These are phyloP conservation scores for Kalmusia sp. DNA, from an alignment of 2,329 filamentous ascomycete species.

Conservation along the genomic window DNA sequence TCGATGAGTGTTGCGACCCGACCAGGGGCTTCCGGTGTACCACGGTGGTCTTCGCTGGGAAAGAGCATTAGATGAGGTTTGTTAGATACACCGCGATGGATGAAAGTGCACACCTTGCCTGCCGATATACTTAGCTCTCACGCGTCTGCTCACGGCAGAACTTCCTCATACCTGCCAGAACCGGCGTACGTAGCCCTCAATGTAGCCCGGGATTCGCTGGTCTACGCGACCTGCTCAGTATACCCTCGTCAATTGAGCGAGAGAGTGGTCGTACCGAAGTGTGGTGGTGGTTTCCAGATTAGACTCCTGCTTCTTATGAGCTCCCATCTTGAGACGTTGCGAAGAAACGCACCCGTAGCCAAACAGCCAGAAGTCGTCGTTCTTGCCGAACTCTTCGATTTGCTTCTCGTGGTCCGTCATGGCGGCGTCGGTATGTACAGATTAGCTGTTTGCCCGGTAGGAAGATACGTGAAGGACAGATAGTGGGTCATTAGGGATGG, in stretches of 20 bases:
- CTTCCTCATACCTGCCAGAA: constrained; percentile 88
- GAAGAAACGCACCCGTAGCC: constrained; percentile 80
- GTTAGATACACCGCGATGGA: not conserved
- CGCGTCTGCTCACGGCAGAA: not conserved
- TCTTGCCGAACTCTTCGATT: constrained; percentile 41
- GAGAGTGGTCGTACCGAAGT: constrained; percentile 72
- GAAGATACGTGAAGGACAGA: not conserved
- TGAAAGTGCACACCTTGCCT: constrained; percentile 42
- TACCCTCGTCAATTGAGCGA: constrained; percentile 52
- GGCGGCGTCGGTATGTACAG: too few relatives aligned
- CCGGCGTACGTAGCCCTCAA: constrained; percentile 89
- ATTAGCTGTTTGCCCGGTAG: not conserved
- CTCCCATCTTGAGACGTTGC: not conserved
- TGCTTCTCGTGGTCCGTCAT: constrained; percentile 34
- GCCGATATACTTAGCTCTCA: constrained; percentile 23
- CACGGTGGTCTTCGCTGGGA: constrained; percentile 87
- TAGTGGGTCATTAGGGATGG: not conserved
- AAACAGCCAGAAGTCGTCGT: constrained; percentile 89
- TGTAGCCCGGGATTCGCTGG: constrained; percentile 83
- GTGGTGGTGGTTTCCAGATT: constrained; percentile 97
- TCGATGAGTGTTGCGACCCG: constrained; percentile 94
- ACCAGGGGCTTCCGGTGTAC: constrained; percentile 85
- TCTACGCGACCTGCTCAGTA: constrained; percentile 62
- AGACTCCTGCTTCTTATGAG: constrained; percentile 69
- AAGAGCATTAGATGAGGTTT: not conserved